Evolutionary conservation across 176 grass and related monocot species (phyloP), one percentile per base, ranked within the genome.

Genomic region (Carex littledalei): DNA sequence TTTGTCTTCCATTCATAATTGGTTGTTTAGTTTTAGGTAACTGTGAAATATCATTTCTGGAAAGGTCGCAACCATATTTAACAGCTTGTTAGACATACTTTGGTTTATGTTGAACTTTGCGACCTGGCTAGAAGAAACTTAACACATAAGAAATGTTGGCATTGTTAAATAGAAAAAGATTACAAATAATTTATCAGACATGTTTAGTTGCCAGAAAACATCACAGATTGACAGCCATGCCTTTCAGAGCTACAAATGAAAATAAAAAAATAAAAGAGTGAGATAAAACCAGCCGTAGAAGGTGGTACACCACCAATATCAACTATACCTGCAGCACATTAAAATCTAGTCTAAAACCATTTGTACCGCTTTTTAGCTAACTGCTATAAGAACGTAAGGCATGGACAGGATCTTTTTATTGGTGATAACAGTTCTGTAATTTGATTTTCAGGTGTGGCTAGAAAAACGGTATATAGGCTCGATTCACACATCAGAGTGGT

Each of bases 401-500:
- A 71, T 11, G 67, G 13, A 70, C 18, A 63, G 39, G 10, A 71
- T 21, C 21, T 21, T 24, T 24, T 61, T 74, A n/a, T 84, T 73
- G 7, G 7, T 32, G 8, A 41, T 76, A 59, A 21, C 1, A 58
- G 6, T 63, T 21, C 8, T 77, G 49, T 24, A 72, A 62, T 80
- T 55, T 53, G 15, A 53, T 78, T 79, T 20, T 58, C 16, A 94
- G 92, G 92, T 94, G 53, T 94, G 92, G 92, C 22, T 94, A 60
- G 92, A 94, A 78, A 94, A 91, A 87, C 72, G 89, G 32, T 94
- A 91, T 63, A 75, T 94, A 6, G 92, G 92, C 37, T 87, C 92
- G 0, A 77, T 82, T 41, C 92, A 94, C 80, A 85, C 89, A 9
- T 94, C 92, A 13, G 92, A 94, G 81, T 94, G 90, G 92, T 94